phyloP scores from a whole-genome alignment of 345 rosid species.

The Combretum micranthum region DNA sequence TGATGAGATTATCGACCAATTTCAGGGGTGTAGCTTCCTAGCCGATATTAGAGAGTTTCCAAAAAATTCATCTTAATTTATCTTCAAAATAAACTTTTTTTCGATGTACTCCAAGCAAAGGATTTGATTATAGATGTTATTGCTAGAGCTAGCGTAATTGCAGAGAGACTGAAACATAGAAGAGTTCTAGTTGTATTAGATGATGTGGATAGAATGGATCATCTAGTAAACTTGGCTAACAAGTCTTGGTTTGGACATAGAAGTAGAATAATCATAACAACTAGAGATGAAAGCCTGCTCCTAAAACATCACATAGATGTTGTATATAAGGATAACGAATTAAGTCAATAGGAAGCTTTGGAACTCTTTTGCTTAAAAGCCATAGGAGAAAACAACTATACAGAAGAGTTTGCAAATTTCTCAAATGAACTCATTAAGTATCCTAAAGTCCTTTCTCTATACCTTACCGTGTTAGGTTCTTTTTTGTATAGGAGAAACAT shows the following conservation, averaged over 20 bases:
- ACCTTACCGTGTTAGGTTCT: too few species aligned
- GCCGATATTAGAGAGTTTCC: too few species aligned
- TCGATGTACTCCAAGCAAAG: slow-evolving; percentile 12
- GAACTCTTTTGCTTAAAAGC: slow-evolving; percentile 3
- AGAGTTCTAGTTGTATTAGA: too few species aligned
- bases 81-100: too few species aligned
- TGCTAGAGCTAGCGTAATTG: too few species aligned
- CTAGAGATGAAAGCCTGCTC: too few species aligned
- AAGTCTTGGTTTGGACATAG: slow-evolving; percentile 7
- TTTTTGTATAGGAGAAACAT: too few species aligned
- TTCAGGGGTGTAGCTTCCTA: too few species aligned
- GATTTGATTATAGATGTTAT: neutral
- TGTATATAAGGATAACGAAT: neutral
- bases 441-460: neutral
- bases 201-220: slow-evolving; percentile 8
- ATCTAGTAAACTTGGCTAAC: neutral
- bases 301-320: too few species aligned
- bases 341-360: neutral
- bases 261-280: too few species aligned
- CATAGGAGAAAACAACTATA: neutral
- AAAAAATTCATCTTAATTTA: too few species aligned
- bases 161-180: too few species aligned
- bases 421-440: neutral
- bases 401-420: neutral
- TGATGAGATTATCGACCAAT: slow-evolving; percentile 5